Percentiles rank a stretch among this genome's conserved stretches.
Conservation (phyloP, 1,139 yeast species). For the Yamadazyma kanchanaburiensis region DNA sequence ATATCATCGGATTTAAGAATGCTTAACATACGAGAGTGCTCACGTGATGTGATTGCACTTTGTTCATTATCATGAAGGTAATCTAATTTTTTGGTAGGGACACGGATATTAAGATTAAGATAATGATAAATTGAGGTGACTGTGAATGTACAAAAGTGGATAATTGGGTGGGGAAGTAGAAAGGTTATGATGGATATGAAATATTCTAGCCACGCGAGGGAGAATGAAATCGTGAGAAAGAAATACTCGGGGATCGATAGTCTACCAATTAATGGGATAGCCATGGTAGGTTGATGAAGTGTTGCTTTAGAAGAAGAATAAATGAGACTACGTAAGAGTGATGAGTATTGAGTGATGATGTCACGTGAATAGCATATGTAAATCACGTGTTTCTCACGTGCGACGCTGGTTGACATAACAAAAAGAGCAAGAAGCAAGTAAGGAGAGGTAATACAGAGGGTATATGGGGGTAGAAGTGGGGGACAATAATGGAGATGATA, state of each 20-base stretch:
- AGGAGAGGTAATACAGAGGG: too few species aligned
- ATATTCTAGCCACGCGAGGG: conserved; percentile 42
- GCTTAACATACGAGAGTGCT: conserved; percentile 7
- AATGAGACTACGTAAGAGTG: too few species aligned
- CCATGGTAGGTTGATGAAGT: conserved; percentile 21
- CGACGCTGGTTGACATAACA: too few species aligned
- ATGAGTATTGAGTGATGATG: too few species aligned
- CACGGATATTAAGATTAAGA: conserved; percentile 20
- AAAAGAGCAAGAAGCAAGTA: too few species aligned
- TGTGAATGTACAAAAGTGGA: conserved; percentile 25
- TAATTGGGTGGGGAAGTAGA: conserved; percentile 30
- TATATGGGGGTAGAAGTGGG: too few species aligned
- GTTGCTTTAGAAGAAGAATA: background rate
- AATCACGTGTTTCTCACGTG: too few species aligned
- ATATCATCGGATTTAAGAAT: conserved; percentile 28
- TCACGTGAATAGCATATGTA: too few species aligned
- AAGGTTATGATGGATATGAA: conserved; percentile 30
- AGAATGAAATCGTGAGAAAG: conserved; percentile 28
- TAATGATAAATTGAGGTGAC: conserved; percentile 26
- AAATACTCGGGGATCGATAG: conserved; percentile 35
- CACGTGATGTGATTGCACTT: conserved; percentile 8
- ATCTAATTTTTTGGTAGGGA: conserved; percentile 7
- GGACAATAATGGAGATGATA: too few species aligned
- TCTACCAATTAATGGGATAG: conserved; percentile 38
- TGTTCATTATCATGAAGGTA: conserved; percentile 11